A percentile compares a stretch with the other conserved stretches of the same genome.
Evolutionary conservation across 371 early-diverging fungal genomes (phyloP).

Genomic region (Mortierella sp.): DNA sequence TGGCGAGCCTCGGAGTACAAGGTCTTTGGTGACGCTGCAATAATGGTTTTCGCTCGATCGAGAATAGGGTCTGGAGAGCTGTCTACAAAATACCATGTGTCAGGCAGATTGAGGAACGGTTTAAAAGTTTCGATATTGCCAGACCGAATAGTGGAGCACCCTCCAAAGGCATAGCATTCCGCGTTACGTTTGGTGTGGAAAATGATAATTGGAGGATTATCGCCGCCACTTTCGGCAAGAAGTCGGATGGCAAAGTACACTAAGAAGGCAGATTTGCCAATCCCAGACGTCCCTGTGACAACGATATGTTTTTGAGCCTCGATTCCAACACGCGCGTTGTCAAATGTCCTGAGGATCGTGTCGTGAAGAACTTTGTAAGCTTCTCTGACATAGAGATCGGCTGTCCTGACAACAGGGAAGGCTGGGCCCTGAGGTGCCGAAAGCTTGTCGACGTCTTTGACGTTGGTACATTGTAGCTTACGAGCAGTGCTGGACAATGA

Average conservation of each 20-base stretch:
- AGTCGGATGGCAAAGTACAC: constrained; percentile 41
- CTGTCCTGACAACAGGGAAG: too few relatives aligned
- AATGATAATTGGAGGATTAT: constrained; percentile 24
- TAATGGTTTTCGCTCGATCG: constrained; percentile 27
- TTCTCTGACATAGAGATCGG: too few relatives aligned
- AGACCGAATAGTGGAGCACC: constrained; percentile 5
- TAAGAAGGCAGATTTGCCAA: constrained; percentile 35
- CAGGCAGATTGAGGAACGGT: constrained; percentile 17
- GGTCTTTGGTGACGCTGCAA: constrained; percentile 18
- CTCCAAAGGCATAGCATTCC: constrained; percentile 24
- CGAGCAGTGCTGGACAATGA: too few relatives aligned
- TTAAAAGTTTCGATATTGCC: constrained; percentile 27
- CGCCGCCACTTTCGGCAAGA: constrained; percentile 18
- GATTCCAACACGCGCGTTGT: too few relatives aligned
- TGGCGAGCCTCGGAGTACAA: too few relatives aligned
- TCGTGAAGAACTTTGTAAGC: too few relatives aligned
- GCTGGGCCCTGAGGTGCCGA: too few relatives aligned
- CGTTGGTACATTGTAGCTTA: too few relatives aligned
- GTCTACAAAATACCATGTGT: constrained; percentile 44
- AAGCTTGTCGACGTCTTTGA: too few relatives aligned
- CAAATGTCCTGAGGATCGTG: too few relatives aligned
- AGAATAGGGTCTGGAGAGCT: constrained; percentile 20
- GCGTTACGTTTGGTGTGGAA: constrained; percentile 13
- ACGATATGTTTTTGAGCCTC: not conserved
- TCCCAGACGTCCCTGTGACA: constrained; percentile 30